A percentile compares a stretch with the other conserved stretches of the same genome.
These are phyloP conservation scores for Mimosa pudica DNA, from an alignment of 306 rosid species.

Conservation along the genomic window DNA sequence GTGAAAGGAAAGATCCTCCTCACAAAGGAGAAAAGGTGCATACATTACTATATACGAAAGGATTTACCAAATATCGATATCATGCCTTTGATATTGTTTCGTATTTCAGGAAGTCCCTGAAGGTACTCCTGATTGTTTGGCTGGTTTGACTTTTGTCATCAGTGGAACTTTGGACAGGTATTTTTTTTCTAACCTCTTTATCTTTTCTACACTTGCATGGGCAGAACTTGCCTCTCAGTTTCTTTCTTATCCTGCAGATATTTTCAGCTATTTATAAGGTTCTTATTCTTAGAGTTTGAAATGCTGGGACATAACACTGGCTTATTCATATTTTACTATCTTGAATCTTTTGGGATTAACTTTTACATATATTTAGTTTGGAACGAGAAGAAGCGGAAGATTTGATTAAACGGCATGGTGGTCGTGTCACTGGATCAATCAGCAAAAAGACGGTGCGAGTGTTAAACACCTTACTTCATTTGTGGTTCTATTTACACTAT, in stretches of 20 bases:
- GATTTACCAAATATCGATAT: slow-evolving; percentile 21
- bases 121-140: slow-evolving; percentile 86
- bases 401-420: slow-evolving; percentile 93
- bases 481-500: slow-evolving; percentile 28
- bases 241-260: slow-evolving; percentile 2
- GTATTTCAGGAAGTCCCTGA: slow-evolving; percentile 87
- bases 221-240: background rate
- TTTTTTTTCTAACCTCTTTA: background rate
- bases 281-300: slow-evolving; percentile 23
- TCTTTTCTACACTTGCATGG: slow-evolving; percentile 15
- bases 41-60: slow-evolving; percentile 13
- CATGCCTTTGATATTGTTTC: slow-evolving; percentile 22
- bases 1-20: slow-evolving; percentile 97
- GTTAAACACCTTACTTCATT: slow-evolving; percentile 23
- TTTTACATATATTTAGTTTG: slow-evolving; percentile 57
- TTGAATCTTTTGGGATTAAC: slow-evolving; percentile 29
- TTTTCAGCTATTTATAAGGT: slow-evolving; percentile 5
- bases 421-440: slow-evolving; percentile 91
- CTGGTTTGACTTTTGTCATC: slow-evolving; percentile 87
- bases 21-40: slow-evolving; percentile 95
- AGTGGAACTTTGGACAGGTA: slow-evolving; percentile 99
- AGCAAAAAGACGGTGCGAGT: slow-evolving; percentile 88
- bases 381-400: slow-evolving; percentile 99
- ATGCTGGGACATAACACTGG: background rate
- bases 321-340: slow-evolving; percentile 10